These are phyloP conservation scores for Thermothielavioides terrestris DNA, from an alignment of 495 filamentous ascomycete genomes.

Conservation along the genomic window DNA sequence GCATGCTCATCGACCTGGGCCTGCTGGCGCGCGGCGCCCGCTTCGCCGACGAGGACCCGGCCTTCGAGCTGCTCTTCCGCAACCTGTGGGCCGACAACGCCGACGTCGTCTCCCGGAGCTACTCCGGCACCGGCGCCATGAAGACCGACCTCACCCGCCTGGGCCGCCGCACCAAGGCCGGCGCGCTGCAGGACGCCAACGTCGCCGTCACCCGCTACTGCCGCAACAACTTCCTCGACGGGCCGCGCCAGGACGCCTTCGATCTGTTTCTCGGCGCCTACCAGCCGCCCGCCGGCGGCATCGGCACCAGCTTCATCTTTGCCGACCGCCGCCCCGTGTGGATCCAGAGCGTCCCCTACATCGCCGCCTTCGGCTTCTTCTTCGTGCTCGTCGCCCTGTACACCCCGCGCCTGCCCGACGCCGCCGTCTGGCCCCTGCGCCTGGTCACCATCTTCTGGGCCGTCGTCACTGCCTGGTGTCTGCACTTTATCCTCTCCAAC, in stretches of 20 bases:
- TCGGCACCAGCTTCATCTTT: constrained; percentile 61
- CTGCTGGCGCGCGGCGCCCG: constrained; percentile 61
- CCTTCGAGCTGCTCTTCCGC: constrained; percentile 81
- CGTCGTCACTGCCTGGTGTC: constrained; percentile 55
- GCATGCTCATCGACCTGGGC: constrained; percentile 75
- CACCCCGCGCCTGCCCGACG: constrained; percentile 55
- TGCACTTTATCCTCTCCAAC: constrained; percentile 65
- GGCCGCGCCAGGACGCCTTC: constrained; percentile 87
- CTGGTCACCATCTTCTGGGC: constrained; percentile 72
- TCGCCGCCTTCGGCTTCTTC: constrained; percentile 80
- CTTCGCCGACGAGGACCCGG: constrained; percentile 58
- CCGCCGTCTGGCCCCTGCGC: constrained; percentile 66
- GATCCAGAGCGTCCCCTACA: constrained; percentile 83
- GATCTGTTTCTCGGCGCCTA: constrained; percentile 88
- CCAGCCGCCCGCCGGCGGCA: constrained; percentile 55
- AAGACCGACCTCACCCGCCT: constrained; percentile 94
- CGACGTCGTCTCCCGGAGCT: constrained; percentile 82
- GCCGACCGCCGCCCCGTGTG: constrained; percentile 77
- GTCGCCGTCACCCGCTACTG: constrained; percentile 81
- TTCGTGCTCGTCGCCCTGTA: constrained; percentile 73
- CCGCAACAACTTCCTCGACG: constrained; percentile 86
- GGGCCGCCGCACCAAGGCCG: constrained; percentile 74
- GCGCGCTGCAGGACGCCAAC: constrained; percentile 69
- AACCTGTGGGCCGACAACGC: constrained; percentile 99
- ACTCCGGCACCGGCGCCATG: constrained; percentile 89